Evolutionary conservation across 2,329 filamentous ascomycete species (phyloP), one percentile per base, ranked within the genome.

Genomic region (Fusarium sterilihyphosum): DNA sequence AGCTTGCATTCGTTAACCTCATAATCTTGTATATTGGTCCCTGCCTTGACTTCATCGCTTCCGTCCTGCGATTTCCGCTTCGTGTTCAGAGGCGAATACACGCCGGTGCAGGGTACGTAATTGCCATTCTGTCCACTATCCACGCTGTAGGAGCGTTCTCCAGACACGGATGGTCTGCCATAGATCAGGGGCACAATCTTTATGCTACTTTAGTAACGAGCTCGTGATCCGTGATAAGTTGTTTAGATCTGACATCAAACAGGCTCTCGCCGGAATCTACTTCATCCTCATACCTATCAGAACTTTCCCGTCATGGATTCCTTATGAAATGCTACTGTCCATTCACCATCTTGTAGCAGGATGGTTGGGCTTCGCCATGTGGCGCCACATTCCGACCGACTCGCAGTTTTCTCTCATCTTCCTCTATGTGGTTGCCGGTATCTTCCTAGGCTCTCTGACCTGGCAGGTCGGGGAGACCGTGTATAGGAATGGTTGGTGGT

Each of bases 21-120:
- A 13, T 69, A 35, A 24, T 69, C 29, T 43, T 69, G 38, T 69
- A 69, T 40, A 29, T 65, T 31, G 38, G 61, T 31, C 66, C 66
- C 17, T 69, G 33, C 22, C 58, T 69, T 12, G 56, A 57, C 37
- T 69, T 69, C 35, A 40, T 26, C n/a, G 61, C 66, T 43, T 57
- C 31, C 22, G 40, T 65, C 53, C 31, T 69, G 22, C 44, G 41
- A 4, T n/a, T 69, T 43, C 61, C 29, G 37, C 66, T 69, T 44
- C 61, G 61, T 49, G 37, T 22, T 4, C 58, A 69, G 33, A 57
- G 50, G 11, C 61, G 38, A 37, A 33, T 69, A 29, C 66, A 69
- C 40, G 56, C 66, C 29, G 37, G 49, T 43, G 66, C 20, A 38
- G 61, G 66, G 33, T 60, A 43, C 20, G 58, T 61, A 20, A 61